Base-by-base conservation (phyloP, 2,329 filamentous ascomycete species). In the Periconia sp. region DNA sequence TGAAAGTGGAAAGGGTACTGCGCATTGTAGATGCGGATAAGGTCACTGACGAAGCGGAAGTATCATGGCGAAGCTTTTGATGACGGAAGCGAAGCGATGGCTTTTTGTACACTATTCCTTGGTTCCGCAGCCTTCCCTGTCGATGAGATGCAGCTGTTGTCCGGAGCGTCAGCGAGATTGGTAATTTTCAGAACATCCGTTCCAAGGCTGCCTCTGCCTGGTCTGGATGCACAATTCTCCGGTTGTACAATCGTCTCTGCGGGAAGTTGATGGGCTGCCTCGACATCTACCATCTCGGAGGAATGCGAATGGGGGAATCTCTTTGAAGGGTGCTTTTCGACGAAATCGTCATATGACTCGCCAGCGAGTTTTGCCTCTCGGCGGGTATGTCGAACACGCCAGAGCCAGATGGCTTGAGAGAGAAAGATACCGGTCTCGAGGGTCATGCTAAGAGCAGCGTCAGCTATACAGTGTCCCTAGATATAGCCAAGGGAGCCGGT, bases 401-500 rank as follows among this genome's bases (percentile, higher is more conserved):
- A 65, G 2, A 80, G 68, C 83, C 83, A 86, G 42, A 83, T 70
- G 8, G 79, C 63, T 52, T 86, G 83, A 10, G 78, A 83, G 17
- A 67, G 34, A 55, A 85, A 83, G 41, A 86, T 84, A 9, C 82
- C 83, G 5, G 76, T 65, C 59, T 86, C 84, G 10, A 86, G 73
- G 3, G 78, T 30, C 42, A 82, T 73, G 46, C 81, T 83, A 43
- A 5, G 3, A 5, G 17, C 30, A 23, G 21, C 17, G 32, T 47
- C 22, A 54, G 50, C 30, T n/a, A n/a, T n/a, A n/a, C n/a, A n/a
- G 31, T 23, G 13, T 4, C 15, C 8, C 11, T 25, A 7, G 4
- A 25, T n/a, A 9, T 5, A 24, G 12, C 10, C 16, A 22, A 17
- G 9, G 11, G 12, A 10, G 7, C 10, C 8, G 26, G 9, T 11